Base-by-base conservation (phyloP, 805 yeast species). In the Brettanomyces sp. region DNA sequence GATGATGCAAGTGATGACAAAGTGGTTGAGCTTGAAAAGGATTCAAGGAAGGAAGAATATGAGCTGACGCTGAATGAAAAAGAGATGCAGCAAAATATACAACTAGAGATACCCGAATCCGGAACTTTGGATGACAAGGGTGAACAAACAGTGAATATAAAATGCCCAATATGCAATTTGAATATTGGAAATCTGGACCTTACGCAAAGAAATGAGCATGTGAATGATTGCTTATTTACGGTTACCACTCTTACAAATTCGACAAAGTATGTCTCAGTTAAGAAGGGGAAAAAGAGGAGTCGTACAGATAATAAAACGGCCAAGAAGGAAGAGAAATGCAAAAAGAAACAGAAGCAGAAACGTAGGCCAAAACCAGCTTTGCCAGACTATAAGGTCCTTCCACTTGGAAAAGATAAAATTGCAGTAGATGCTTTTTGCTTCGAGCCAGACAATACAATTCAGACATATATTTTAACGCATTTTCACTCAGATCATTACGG, bases 401-500 rank as follows among this genome's bases (percentile, higher is more conserved):
- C 59, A 0, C 78, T 83, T 47, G 65, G 60, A 7, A 49, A 52
- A 39, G 50, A 55, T 11, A 56, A 58, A 46, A 53, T 77, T 3
- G 74, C 81, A 0, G 86, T 84, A 24, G 93, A 84, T 64, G 89
- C 89, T 0, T 77, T 84, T 62, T 65, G 72, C 56, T 77, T 63
- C 52, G 66, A 70, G 7, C 69, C 74, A 0, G 69, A 75, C 49
- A 66, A 65, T 0, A 58, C 63, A 1, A 74, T 83, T 5, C 49
- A 62, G 2, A 68, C 70, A 39, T 85, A 84, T 61, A 76, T 83
- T 50, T 63, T 85, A 24, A 74, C 88, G 0, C 99, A 93, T 66
- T 91, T 85, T 66, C 99, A 93, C 62, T 70, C 95, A 0, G 99
- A 93, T 60, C 99, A 93, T 60, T 93, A 93, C 58, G 88, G 87